Base-by-base conservation (phyloP, 2,329 filamentous ascomycete species). In the Epichloe baconii region DNA sequence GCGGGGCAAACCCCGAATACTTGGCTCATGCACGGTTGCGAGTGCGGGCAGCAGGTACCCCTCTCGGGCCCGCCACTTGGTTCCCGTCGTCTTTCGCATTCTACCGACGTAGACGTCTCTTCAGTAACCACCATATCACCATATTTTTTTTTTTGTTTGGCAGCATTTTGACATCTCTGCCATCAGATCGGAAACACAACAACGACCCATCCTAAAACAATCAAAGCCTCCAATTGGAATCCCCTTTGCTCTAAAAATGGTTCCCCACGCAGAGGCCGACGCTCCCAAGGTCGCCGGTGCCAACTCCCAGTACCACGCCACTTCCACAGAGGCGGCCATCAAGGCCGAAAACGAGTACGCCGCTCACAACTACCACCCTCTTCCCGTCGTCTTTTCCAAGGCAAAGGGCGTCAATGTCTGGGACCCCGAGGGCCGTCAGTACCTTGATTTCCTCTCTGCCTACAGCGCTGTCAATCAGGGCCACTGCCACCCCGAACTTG, bases 401-500 rank as follows among this genome's bases (percentile, higher is more conserved):
- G 93, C 89, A 42, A 79, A 83, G 61, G 93, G 91, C 47, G 85
- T 85, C 64, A 83, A 86, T 54, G 93, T 97, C 53, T 98, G 93
- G 91, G 93, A 98, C 65, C 93, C 93, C 17, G 93, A 98, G 74
- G 89, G 87, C 64, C 86, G 83, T 61, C 84, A 95, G 68, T 97
- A 98, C 70, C 82, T 97, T 62, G 93, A 98, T 73, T 98, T 96
- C 72, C 82, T 98, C 58, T 97, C 91, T 45, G 93, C 93, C 58
- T 98, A 98, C 77, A 94, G 87, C 60, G 93, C 93, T 55, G 89
- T 97, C 66, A 97, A 97, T 75, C 91, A 97, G 71, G 91, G 91
- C 56, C 91, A 98, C 71, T 97, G 91, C 71, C 91, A 98, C 72
- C 93, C 93, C 5, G 90, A 95, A 72, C 82, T 97, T 52, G 83